These are phyloP conservation scores for Corylus heterophylla DNA, from an alignment of 306 rosid genomes.

Conservation along the genomic window DNA sequence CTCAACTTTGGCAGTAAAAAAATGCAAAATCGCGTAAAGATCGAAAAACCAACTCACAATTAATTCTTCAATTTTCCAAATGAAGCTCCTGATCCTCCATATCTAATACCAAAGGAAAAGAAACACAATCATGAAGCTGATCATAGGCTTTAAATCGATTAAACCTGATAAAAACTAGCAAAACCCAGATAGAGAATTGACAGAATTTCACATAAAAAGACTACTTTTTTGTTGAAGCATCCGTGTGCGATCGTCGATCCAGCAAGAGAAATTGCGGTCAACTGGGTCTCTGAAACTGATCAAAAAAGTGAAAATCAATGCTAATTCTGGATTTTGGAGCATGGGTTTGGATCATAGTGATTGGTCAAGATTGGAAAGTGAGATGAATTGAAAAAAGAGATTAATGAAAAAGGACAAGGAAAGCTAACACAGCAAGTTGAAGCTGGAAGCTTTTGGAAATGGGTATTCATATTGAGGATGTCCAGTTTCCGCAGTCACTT, in stretches of 20 bases:
- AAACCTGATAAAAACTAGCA: neutral
- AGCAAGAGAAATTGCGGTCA: neutral
- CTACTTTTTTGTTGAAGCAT: neutral
- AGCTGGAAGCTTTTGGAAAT: neutral
- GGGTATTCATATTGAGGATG: neutral
- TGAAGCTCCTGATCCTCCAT: constrained; percentile 7
- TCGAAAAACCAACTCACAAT: neutral
- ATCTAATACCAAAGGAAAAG: neutral
- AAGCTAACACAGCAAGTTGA: neutral
- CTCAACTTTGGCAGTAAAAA: neutral
- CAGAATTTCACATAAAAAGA: neutral
- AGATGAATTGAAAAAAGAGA: neutral
- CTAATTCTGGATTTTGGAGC: neutral
- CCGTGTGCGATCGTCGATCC: neutral
- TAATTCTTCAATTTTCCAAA: neutral
- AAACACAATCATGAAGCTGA: neutral
- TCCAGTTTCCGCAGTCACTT: neutral
- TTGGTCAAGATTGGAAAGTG: neutral
- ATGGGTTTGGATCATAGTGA: constrained; percentile 5
- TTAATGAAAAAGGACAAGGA: neutral
- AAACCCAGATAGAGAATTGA: constrained; percentile 2
- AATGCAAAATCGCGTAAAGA: neutral
- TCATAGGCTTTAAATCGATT: neutral
- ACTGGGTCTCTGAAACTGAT: constrained; percentile 14
- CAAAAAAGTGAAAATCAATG: neutral